Conservation (phyloP, 2,329 filamentous ascomycete genomes). For the Phoma sp. region DNA sequence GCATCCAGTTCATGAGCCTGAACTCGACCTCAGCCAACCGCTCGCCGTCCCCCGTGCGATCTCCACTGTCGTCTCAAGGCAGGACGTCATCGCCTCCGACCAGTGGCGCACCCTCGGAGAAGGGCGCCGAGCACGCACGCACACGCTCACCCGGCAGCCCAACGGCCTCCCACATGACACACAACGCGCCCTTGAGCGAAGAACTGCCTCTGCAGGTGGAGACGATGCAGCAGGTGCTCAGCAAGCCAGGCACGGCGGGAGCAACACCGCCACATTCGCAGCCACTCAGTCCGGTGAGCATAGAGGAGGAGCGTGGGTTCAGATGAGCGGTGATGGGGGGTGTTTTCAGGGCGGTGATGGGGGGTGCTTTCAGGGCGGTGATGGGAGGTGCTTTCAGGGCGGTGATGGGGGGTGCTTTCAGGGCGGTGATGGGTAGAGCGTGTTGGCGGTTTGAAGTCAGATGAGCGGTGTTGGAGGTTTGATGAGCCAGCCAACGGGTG, state of each 20-base stretch:
- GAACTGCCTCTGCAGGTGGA: constrained; percentile 88
- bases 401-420: no score
- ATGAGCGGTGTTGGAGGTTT: constrained; percentile 16
- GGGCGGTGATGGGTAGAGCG: no score
- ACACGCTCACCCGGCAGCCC: constrained; percentile 67
- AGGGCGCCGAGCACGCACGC: constrained; percentile 74
- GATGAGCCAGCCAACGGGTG: neutral
- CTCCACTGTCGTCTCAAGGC: constrained; percentile 76
- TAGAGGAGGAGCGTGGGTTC: constrained; percentile 48
- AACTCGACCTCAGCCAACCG: constrained; percentile 66
- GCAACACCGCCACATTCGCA: constrained; percentile 58
- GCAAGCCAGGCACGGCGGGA: constrained; percentile 85
- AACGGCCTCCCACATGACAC: constrained; percentile 56
- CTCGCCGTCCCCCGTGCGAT: constrained; percentile 81
- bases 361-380: no score
- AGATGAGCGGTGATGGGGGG: constrained; percentile 23
- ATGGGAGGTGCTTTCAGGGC: no score
- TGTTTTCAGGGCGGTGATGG: no score
- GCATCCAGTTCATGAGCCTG: constrained; percentile 72
- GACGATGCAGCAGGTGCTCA: constrained; percentile 89
- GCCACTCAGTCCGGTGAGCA: constrained; percentile 49
- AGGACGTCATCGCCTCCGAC: constrained; percentile 75
- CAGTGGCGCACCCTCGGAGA: constrained; percentile 77
- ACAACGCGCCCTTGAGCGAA: constrained; percentile 62
- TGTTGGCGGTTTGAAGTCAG: no score